Evolutionary conservation across 306 rosid genomes (phyloP).

Genomic region (Cicer yamashitae): DNA sequence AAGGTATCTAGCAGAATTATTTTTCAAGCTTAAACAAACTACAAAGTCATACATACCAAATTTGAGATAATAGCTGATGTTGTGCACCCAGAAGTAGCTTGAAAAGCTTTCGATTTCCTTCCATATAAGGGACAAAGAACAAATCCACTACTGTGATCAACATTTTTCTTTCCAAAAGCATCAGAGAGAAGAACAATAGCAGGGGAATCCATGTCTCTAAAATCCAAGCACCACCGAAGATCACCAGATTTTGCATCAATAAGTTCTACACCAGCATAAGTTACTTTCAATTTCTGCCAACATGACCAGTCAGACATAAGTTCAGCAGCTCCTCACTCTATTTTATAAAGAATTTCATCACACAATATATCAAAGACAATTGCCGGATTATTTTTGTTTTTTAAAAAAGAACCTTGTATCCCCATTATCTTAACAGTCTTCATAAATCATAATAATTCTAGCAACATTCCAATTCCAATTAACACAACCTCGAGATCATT

Average conservation of each 20-base stretch:
- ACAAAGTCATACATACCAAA: slow-evolving; percentile 66
- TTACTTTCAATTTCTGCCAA: slow-evolving; percentile 86
- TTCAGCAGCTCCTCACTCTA: not conserved
- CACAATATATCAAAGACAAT: slow-evolving; percentile 8
- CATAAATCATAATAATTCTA: slow-evolving; percentile 13
- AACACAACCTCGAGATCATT: not conserved
- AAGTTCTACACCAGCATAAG: slow-evolving; percentile 87
- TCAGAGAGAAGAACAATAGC: slow-evolving; percentile 82
- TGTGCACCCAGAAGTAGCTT: slow-evolving; percentile 89
- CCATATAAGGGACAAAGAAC: slow-evolving; percentile 93
- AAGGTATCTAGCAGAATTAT: slow-evolving; percentile 21
- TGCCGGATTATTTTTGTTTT: not conserved
- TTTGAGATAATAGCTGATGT: slow-evolving; percentile 74
- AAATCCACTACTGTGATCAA: slow-evolving; percentile 85
- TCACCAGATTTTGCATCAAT: slow-evolving; percentile 81
- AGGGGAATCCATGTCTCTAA: slow-evolving; percentile 96
- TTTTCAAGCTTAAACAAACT: slow-evolving; percentile 14
- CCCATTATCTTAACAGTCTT: slow-evolving; percentile 21
- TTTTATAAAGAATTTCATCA: slow-evolving; percentile 7
- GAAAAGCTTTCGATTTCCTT: slow-evolving; percentile 94
- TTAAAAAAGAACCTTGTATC: not conserved
- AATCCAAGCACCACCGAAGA: slow-evolving; percentile 99
- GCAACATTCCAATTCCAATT: slow-evolving; percentile 10
- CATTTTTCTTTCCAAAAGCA: slow-evolving; percentile 72
- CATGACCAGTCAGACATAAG: slow-evolving; percentile 48